These are phyloP conservation scores for Euphorbia corollata DNA, from an alignment of 441 rosid genomes.

Conservation along the genomic window DNA sequence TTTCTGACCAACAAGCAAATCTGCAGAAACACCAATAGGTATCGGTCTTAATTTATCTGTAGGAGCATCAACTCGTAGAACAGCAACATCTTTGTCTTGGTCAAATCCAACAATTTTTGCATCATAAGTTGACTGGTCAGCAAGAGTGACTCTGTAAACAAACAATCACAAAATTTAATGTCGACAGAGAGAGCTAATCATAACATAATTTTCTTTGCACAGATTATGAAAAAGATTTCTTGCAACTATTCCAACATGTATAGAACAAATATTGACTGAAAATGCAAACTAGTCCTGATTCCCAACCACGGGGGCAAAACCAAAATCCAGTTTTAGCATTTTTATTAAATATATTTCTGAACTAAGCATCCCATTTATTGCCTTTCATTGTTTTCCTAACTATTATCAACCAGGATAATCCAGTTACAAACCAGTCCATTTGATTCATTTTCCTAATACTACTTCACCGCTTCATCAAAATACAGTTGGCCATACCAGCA, in stretches of 20 bases:
- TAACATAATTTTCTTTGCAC: not conserved
- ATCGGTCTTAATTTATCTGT: constrained; percentile 69
- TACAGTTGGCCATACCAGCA: not conserved
- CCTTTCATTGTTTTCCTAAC: not conserved
- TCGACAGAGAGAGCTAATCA: not conserved
- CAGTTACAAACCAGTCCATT: not conserved
- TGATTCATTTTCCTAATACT: constrained; percentile 4
- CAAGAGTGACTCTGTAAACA: constrained; percentile 67
- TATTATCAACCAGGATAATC: not conserved
- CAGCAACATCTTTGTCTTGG: constrained; percentile 97
- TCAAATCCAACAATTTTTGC: constrained; percentile 87
- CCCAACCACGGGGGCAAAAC: not conserved
- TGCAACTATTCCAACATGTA: not conserved
- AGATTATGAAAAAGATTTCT: not conserved
- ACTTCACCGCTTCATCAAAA: not conserved
- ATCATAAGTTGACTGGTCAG: constrained; percentile 77
- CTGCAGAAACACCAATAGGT: constrained; percentile 87
- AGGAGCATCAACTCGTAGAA: constrained; percentile 64
- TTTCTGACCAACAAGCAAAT: constrained; percentile 95
- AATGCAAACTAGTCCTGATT: not conserved
- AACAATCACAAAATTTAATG: constrained; percentile 21
- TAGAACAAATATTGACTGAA: not conserved
- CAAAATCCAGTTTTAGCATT: not conserved
- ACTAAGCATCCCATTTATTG: not conserved
- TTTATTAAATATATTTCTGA: not conserved